These are phyloP conservation scores for Quercus ilex DNA, from an alignment of 306 rosid species.

Conservation along the genomic window DNA sequence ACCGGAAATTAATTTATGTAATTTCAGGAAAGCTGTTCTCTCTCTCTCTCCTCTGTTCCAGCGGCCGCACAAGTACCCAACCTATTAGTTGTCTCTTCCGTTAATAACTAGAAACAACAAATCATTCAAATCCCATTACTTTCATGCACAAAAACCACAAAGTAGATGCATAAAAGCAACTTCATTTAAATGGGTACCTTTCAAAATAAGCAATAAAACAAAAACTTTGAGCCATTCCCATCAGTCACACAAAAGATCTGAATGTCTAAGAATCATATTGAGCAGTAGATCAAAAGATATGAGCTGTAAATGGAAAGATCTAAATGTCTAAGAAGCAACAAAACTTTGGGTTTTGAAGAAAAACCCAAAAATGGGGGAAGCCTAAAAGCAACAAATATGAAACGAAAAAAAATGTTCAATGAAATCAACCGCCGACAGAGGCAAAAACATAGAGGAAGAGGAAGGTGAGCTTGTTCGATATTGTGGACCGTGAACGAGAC, in stretches of 20 bases:
- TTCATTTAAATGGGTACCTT: slow-evolving; percentile 16
- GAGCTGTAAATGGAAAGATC: slow-evolving; percentile 20
- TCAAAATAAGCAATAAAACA: slow-evolving; percentile 6
- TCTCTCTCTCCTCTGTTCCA: too few species aligned
- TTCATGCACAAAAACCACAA: slow-evolving; percentile 19
- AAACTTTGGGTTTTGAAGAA: not conserved
- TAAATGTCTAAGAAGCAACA: not conserved
- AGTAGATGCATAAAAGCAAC: slow-evolving; percentile 1
- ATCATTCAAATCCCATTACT: slow-evolving; percentile 10
- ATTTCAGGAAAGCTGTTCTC: too few species aligned
- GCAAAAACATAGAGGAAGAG: too few species aligned
- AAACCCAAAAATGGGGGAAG: not conserved
- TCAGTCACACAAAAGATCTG: slow-evolving; percentile 1
- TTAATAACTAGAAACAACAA: not conserved
- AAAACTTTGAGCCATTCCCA: slow-evolving; percentile 28
- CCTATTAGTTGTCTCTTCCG: too few species aligned
- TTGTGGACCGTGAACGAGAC: too few species aligned
- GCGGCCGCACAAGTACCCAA: too few species aligned
- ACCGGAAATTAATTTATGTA: too few species aligned
- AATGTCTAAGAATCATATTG: not conserved
- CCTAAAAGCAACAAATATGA: too few species aligned
- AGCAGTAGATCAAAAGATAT: too few species aligned
- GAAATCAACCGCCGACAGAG: too few species aligned
- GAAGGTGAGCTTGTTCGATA: too few species aligned
- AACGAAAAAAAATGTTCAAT: too few species aligned